Evolutionary conservation across 495 filamentous ascomycete species (phyloP).

Genomic region (Penicillium lividum): DNA sequence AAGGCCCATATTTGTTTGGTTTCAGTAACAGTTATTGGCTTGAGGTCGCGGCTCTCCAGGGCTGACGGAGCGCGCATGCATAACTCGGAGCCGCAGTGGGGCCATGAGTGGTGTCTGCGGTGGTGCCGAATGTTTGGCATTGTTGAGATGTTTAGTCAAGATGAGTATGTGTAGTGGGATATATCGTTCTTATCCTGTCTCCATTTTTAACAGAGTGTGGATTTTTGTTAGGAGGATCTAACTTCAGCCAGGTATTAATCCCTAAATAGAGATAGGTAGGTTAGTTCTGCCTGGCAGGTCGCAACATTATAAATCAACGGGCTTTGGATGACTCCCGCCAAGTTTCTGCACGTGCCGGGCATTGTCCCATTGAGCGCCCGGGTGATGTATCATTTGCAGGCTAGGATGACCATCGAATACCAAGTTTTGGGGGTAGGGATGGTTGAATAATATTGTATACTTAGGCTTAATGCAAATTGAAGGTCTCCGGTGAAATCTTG

Average conservation of each 20-base stretch:
- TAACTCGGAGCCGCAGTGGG: constrained; percentile 36
- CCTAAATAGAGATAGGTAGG: background rate
- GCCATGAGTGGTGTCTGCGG: constrained; percentile 44
- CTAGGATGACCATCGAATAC: constrained; percentile 10
- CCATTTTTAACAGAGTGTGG: constrained; percentile 13
- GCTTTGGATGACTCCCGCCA: background rate
- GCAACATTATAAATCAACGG: constrained; percentile 21
- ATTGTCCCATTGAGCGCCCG: constrained; percentile 9
- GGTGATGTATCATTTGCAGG: constrained; percentile 21
- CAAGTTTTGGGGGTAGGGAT: background rate
- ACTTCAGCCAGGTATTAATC: background rate
- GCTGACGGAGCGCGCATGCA: constrained; percentile 23
- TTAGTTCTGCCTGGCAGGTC: constrained; percentile 11
- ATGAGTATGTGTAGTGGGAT: background rate
- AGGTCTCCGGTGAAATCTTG: background rate
- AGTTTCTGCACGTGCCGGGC: constrained; percentile 13
- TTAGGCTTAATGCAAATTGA: background rate
- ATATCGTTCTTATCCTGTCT: constrained; percentile 6
- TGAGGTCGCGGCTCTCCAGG: constrained; percentile 16
- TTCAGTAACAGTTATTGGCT: constrained; percentile 1
- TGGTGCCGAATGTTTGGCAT: constrained; percentile 38
- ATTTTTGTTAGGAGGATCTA: background rate
- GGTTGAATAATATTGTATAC: background rate
- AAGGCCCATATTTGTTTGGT: constrained; percentile 16
- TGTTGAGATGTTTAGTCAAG: background rate